phyloP scores from a whole-genome alignment of 2,329 filamentous ascomycete genomes.

The Cercospora sp. region DNA sequence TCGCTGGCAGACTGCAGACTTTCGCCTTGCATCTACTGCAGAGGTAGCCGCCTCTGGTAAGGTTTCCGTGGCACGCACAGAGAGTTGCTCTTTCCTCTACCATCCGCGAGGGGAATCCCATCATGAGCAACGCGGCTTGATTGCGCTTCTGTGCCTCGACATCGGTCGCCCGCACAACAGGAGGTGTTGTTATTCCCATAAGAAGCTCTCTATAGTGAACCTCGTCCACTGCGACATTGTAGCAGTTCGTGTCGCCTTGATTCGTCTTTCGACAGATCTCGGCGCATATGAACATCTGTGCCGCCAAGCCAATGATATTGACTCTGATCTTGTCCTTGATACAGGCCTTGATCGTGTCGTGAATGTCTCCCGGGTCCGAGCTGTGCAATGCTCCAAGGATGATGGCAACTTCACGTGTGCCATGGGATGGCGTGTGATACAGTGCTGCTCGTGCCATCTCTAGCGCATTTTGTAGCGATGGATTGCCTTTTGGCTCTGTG shows the following conservation, averaged over 20 bases:
- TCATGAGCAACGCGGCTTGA: constrained; percentile 73
- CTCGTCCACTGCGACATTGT: constrained; percentile 83
- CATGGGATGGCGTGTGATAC: constrained; percentile 91
- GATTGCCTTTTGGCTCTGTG: constrained; percentile 52
- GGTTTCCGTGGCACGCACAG: constrained; percentile 86
- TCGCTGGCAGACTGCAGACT: constrained; percentile 84
- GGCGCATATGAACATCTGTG: constrained; percentile 86
- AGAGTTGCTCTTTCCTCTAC: constrained; percentile 71
- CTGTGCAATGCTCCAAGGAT: constrained; percentile 89
- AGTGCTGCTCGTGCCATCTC: constrained; percentile 91
- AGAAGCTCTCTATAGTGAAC: constrained; percentile 87
- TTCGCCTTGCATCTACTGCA: constrained; percentile 87
- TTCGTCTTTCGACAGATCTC: constrained; percentile 90
- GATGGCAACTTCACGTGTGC: constrained; percentile 88
- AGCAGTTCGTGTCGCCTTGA: constrained; percentile 70
- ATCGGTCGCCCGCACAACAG: constrained; percentile 64
- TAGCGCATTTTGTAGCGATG: constrained; percentile 81
- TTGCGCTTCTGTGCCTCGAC: constrained; percentile 41
- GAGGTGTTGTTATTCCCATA: constrained; percentile 83
- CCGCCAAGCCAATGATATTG: constrained; percentile 83
- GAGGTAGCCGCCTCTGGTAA: constrained; percentile 79
- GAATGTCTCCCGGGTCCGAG: constrained; percentile 91
- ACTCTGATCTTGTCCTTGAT: constrained; percentile 82
- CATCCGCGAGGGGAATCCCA: constrained; percentile 91
- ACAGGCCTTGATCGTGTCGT: constrained; percentile 79